Percentiles rank a stretch among this genome's conserved stretches.
These are phyloP conservation scores for Firmiana major DNA, from an alignment of 345 rosid genomes.

Conservation along the genomic window DNA sequence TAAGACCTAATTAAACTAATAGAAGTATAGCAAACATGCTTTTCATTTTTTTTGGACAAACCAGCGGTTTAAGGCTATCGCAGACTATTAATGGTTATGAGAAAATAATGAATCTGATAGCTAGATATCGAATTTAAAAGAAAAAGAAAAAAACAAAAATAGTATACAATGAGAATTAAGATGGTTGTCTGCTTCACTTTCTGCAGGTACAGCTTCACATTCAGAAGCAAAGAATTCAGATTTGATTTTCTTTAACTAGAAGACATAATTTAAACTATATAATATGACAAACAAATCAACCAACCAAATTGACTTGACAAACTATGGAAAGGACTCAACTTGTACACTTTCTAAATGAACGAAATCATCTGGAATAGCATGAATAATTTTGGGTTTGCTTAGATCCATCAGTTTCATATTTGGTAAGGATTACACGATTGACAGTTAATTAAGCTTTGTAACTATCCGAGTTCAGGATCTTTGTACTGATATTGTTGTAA, in stretches of 20 bases:
- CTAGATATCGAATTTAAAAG: background rate
- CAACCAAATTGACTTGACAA: slow-evolving; percentile 24
- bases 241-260: background rate
- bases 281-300: slow-evolving; percentile 19
- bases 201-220: background rate
- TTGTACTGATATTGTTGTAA: slow-evolving; percentile 63
- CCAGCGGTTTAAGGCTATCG: too few relatives aligned
- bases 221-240: background rate
- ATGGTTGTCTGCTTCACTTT: background rate
- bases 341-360: slow-evolving; percentile 8
- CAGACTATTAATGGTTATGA: background rate
- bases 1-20: background rate
- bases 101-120: background rate
- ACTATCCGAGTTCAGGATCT: slow-evolving; percentile 64
- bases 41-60: background rate
- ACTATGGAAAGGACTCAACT: slow-evolving; percentile 5
- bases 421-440: slow-evolving; percentile 65
- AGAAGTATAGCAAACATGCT: background rate
- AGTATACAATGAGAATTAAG: background rate
- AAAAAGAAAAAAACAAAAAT: too few relatives aligned
- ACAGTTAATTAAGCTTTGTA: slow-evolving; percentile 67
- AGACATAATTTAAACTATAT: slow-evolving; percentile 10
- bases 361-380: slow-evolving; percentile 69
- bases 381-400: slow-evolving; percentile 37
- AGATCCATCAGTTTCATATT: slow-evolving; percentile 43